phyloP scores from a whole-genome alignment of 1,284 basidiomycete genomes.

The Pascua guehoae region DNA sequence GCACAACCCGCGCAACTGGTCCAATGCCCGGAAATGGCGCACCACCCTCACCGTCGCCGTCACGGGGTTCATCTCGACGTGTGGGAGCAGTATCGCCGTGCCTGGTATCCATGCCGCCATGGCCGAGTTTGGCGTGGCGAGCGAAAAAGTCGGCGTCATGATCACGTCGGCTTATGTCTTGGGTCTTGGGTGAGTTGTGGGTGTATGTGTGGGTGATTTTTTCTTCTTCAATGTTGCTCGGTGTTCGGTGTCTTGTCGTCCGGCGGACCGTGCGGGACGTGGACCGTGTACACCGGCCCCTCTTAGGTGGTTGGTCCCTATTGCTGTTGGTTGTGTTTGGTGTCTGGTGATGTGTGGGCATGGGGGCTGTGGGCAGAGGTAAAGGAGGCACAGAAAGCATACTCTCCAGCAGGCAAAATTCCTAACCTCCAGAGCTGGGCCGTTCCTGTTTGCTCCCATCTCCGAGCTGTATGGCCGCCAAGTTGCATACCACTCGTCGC shows the following conservation, averaged over 20 bases:
- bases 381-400: background rate
- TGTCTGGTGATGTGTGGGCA: no score
- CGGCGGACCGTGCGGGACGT: slow-evolving; percentile 12
- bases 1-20: slow-evolving; percentile 42
- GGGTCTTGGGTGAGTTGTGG: slow-evolving; percentile 38
- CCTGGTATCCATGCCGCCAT: slow-evolving; percentile 36
- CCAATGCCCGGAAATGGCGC: slow-evolving; percentile 27
- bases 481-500: slow-evolving; percentile 42
- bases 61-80: slow-evolving; percentile 45
- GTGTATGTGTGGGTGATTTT: background rate
- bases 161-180: slow-evolving; percentile 43
- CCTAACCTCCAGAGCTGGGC: slow-evolving; percentile 39
- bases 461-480: slow-evolving; percentile 52
- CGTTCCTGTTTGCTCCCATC: slow-evolving; percentile 52
- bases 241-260: no score
- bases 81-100: slow-evolving; percentile 42
- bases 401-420: no score
- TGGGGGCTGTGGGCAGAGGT: no score
- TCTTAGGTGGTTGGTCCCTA: no score
- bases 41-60: slow-evolving; percentile 35
- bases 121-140: slow-evolving; percentile 33
- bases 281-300: background rate
- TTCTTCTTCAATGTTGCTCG: no score
- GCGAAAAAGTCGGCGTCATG: slow-evolving; percentile 39
- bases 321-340: no score